phyloP scores from a whole-genome alignment of 768 basidiomycete species.

The Suillus decipiens region DNA sequence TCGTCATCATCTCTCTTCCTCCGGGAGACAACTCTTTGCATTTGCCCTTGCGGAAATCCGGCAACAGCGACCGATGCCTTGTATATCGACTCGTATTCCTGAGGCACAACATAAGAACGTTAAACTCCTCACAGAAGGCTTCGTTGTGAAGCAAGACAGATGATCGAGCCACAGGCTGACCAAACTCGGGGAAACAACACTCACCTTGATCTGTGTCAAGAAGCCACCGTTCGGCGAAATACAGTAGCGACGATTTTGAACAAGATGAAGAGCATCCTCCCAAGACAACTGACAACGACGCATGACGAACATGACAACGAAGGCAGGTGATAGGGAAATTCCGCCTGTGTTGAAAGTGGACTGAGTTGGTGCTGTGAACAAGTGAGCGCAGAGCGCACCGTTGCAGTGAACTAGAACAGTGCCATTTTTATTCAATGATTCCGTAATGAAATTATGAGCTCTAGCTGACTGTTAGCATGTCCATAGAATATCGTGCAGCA shows the following conservation, averaged over 20 bases:
- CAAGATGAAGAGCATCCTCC: conserved; percentile 87
- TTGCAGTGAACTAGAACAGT: conserved; percentile 90
- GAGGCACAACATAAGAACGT: conserved; percentile 8
- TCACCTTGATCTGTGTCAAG: conserved; percentile 87
- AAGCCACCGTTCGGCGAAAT: conserved; percentile 93
- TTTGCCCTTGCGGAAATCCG: conserved; percentile 46
- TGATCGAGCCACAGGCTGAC: background rate
- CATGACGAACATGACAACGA: conserved; percentile 95
- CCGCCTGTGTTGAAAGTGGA: conserved; percentile 53
- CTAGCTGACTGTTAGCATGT: conserved; percentile 37
- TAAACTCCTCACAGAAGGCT: background rate
- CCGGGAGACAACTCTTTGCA: conserved; percentile 46
- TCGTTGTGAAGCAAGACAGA: background rate
- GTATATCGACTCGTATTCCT: conserved; percentile 96
- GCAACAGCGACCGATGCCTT: conserved; percentile 73
- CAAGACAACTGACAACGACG: conserved; percentile 76
- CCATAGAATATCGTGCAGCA: background rate
- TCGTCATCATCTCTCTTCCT: conserved; percentile 79
- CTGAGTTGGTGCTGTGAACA: background rate
- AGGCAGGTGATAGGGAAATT: conserved; percentile 84
- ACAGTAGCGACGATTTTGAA: conserved; percentile 90
- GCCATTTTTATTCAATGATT: conserved; percentile 58
- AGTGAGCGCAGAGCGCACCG: conserved; percentile 44
- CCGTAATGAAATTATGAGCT: conserved; percentile 75
- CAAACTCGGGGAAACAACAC: conserved; percentile 9